These are phyloP conservation scores for Viridothelium virens DNA, from an alignment of 495 filamentous ascomycete species.

Conservation along the genomic window DNA sequence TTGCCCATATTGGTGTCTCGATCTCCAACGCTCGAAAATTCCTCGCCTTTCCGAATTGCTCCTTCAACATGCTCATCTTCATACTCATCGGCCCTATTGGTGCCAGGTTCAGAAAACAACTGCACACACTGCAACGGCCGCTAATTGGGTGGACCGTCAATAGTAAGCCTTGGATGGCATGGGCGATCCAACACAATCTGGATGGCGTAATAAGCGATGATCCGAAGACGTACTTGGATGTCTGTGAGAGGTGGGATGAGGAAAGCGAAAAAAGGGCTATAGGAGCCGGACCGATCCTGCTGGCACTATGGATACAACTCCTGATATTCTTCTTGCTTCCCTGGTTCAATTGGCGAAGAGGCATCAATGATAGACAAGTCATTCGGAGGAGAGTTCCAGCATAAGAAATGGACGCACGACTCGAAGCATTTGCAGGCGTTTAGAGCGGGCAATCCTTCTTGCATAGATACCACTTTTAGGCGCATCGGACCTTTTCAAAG, in stretches of 20 bases:
- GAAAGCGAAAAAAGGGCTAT: slow-evolving; percentile 8
- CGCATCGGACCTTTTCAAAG: too few relatives aligned
- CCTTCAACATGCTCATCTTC: slow-evolving; percentile 66
- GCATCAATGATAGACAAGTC: not conserved
- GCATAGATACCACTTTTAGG: slow-evolving; percentile 4
- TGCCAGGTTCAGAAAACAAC: slow-evolving; percentile 53
- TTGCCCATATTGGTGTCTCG: slow-evolving; percentile 68
- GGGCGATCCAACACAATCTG: slow-evolving; percentile 49
- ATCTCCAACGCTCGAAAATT: slow-evolving; percentile 62
- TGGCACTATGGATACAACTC: not conserved
- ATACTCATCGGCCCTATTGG: slow-evolving; percentile 59
- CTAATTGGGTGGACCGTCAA: slow-evolving; percentile 86
- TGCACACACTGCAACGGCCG: slow-evolving; percentile 44
- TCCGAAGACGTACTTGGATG: slow-evolving; percentile 44
- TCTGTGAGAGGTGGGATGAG: slow-evolving; percentile 32
- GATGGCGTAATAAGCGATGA: slow-evolving; percentile 55
- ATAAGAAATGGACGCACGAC: not conserved
- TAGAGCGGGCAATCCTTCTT: not conserved
- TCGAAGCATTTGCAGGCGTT: not conserved
- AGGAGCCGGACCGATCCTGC: not conserved
- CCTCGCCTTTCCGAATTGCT: slow-evolving; percentile 51
- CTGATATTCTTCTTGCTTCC: not conserved
- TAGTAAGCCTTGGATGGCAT: slow-evolving; percentile 62
- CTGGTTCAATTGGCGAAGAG: slow-evolving; percentile 1
- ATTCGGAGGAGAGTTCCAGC: not conserved